Evolutionary conservation across 441 rosid species (phyloP), one percentile per base, ranked within the genome.

Genomic region (Erysimum cheiri): DNA sequence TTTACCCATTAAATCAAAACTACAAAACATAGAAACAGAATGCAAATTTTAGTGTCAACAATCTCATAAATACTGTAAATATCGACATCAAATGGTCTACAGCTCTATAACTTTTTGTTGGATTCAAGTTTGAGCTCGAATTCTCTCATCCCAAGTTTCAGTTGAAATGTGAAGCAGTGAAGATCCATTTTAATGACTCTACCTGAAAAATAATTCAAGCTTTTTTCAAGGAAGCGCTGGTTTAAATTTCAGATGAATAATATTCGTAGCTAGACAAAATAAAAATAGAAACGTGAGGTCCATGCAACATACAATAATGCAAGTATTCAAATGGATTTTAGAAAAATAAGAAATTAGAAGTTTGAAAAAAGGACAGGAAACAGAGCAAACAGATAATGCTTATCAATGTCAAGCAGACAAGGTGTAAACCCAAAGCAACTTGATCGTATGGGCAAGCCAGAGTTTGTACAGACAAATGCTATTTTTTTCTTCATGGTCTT

Each of bases 371-470:
- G 4, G 70, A 69, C 47, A 69, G 17, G 61, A 64, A 33, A 64
- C 67, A 63, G 48, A 68, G 15, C 60, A 53, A 56, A 63, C 41
- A 75, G 67, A 57, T 56, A 64, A 63, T 55, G 56, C n/a, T 70
- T 66, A 75, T 50, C 62, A 70, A 70, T 69, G 67, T 64, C 79
- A 64, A 70, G 79, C 36, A 76, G 79, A 64, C 75, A 76, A 37
- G 6, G 75, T 57, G 13, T 69, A 57, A 62, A 69, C 79, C 64
- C 71, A 64, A 64, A 75, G 61, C 75, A 75, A 75, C 48, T 52
- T 75, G 75, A 57, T 33, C 17, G 79, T 13, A 69, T 69, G 79
- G 79, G 67, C 71, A 64, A 69, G 62, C 56, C 75, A 56, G 40
- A 24, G 67, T 49, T 49, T 56, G 35, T 47, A 47, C 60, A 59